Base-by-base conservation (phyloP, 164 flowering plant species). In the Santalum album region DNA sequence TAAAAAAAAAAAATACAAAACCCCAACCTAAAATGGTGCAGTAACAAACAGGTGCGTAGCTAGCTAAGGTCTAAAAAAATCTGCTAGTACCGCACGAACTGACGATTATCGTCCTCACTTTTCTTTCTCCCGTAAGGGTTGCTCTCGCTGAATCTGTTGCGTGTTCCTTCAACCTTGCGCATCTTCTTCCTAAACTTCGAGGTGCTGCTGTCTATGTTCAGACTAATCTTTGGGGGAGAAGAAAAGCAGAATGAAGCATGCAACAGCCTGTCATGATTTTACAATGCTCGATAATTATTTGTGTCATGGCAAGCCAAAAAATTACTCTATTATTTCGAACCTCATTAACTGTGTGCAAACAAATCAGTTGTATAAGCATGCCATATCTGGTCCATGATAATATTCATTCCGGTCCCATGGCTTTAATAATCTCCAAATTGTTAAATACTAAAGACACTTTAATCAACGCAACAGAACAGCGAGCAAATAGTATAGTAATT, bases 231-330 rank as follows among this genome's bases (percentile, higher is more conserved):
- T 0, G 96, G 98, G n/a, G 96, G 98, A 21, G 56, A 25, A 21
- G 89, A 72, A 69, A 92, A 89, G 69, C 96, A 80, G 62, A 92
- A 90, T 20, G 99, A 92, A 43, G 86, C 71, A 48, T n/a, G 96
- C 97, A 43, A 90, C 91, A 12, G 85, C 97, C 88, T 82, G 84
- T 40, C 16, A 55, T 63, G 12, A 39, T 2, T 24, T 27, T 48
- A 61, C 58, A 25, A 5, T 6, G 17, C 39, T 62, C 20, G 15
- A 56, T 7, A 17, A 14, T 14, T n/a, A n/a, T n/a, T 25, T 42
- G 23, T 7, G 20, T 1, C 3, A n/a, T 29, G 26, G 45, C 45
- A 42, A 17, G 45, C 20, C 2, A 7, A 12, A n/a, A 42, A 12
- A 38, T 10, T 14, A 38, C 42, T 9, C 9, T 14, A 4, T 2